Percentiles rank a stretch among this genome's conserved stretches.
These are phyloP conservation scores for Castanea sativa DNA, from an alignment of 306 rosid genomes.

Conservation along the genomic window DNA sequence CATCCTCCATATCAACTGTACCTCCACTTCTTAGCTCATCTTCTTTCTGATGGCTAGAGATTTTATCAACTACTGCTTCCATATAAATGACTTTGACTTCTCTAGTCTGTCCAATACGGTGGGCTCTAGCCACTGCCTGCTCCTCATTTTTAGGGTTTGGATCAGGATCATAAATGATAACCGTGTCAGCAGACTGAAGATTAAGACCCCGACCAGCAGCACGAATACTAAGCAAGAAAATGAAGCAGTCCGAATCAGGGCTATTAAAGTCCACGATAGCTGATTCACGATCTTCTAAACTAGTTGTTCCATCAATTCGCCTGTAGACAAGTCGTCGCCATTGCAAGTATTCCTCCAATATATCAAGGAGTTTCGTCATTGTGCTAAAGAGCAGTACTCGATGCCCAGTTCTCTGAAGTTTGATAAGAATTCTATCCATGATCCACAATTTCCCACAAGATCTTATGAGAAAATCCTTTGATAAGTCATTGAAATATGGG, in stretches of 20 bases:
- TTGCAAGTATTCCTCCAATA: constrained; percentile 91
- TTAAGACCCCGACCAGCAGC: constrained; percentile 99
- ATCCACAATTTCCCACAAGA: constrained; percentile 98
- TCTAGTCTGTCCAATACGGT: constrained; percentile 95
- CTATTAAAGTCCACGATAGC: constrained; percentile 95
- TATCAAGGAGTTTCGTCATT: constrained; percentile 94
- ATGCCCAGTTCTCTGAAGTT: constrained; percentile 94
- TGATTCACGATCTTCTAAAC: constrained; percentile 95
- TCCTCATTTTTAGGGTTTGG: constrained; percentile 99
- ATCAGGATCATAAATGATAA: constrained; percentile 94
- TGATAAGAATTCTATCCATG: constrained; percentile 84
- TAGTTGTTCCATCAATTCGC: constrained; percentile 97
- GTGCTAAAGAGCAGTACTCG: constrained; percentile 96
- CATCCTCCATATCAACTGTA: constrained; percentile 77
- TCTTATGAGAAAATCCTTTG: constrained; percentile 69
- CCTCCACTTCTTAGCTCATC: constrained; percentile 88
- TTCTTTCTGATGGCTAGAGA: constrained; percentile 86
- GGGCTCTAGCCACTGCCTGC: constrained; percentile 99
- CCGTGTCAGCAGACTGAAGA: constrained; percentile 98
- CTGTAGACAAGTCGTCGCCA: constrained; percentile 81
- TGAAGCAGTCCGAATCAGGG: constrained; percentile 74
- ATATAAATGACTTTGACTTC: constrained; percentile 94
- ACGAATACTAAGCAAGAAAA: constrained; percentile 96
- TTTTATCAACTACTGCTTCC: constrained; percentile 98
- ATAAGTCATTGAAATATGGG: constrained; percentile 59